These are phyloP conservation scores for Allantophomopsis cytisporea DNA, from an alignment of 2,329 filamentous ascomycete genomes.

Conservation along the genomic window DNA sequence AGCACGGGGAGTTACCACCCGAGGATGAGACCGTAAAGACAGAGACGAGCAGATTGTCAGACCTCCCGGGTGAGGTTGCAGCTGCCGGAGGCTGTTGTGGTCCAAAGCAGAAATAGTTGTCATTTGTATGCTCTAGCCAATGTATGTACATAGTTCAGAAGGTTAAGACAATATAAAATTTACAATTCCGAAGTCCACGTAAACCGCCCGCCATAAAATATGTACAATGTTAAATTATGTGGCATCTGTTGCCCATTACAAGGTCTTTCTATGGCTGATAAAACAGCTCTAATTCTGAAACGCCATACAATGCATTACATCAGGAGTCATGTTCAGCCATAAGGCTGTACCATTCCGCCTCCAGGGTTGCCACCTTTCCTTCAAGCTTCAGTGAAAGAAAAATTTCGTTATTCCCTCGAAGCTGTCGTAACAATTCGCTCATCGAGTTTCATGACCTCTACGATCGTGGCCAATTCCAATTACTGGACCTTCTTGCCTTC, in stretches of 20 bases:
- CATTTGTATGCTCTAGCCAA: too few relatives aligned
- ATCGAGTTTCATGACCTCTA: too few relatives aligned
- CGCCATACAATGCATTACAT: too few relatives aligned
- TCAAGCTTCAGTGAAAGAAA: too few relatives aligned
- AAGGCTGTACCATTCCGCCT: too few relatives aligned
- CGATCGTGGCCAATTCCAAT: not conserved
- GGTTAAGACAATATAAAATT: not conserved
- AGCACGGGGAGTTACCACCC: conserved; percentile 37
- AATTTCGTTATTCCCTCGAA: too few relatives aligned
- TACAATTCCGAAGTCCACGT: conserved; percentile 1
- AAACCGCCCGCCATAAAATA: not conserved
- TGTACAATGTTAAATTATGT: conserved; percentile 3
- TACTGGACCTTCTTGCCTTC: conserved; percentile 36
- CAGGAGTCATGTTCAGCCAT: too few relatives aligned
- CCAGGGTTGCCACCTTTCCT: too few relatives aligned
- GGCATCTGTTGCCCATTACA: not conserved
- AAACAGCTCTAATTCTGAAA: too few relatives aligned
- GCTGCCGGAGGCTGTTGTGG: conserved; percentile 35
- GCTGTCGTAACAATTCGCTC: too few relatives aligned
- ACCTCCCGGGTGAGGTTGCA: conserved; percentile 31
- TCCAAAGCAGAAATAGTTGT: conserved; percentile 25
- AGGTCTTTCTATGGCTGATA: not conserved
- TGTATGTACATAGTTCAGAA: too few relatives aligned
- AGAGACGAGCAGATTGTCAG: conserved; percentile 3
- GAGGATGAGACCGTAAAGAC: too few relatives aligned